phyloP scores from a whole-genome alignment of 805 yeast species.

The Vanderwaltozyma polyspora region DNA sequence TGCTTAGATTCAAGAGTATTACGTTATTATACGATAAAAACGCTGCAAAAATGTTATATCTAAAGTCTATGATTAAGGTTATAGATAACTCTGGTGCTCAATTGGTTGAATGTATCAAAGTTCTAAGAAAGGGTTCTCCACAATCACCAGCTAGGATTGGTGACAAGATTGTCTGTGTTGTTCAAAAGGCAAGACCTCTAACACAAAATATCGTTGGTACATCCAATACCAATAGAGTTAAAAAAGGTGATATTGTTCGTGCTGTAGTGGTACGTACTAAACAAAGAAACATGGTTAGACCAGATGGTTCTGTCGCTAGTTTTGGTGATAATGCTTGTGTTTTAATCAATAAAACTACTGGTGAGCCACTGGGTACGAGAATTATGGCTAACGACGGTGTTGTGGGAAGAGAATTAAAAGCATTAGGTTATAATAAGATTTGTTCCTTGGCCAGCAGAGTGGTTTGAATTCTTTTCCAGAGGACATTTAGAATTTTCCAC shows the following conservation, averaged over 20 bases:
- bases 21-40: no score
- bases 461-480: no score
- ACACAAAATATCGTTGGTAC: slow-evolving; percentile 63
- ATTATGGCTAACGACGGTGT: slow-evolving; percentile 43
- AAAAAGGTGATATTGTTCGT: slow-evolving; percentile 90
- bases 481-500: no score
- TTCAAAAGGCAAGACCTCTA: slow-evolving; percentile 78
- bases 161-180: slow-evolving; percentile 88
- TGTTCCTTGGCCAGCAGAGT: slow-evolving; percentile 87
- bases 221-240: slow-evolving; percentile 65
- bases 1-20: no score
- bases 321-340: slow-evolving; percentile 98
- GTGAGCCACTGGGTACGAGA: slow-evolving; percentile 92
- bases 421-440: slow-evolving; percentile 72
- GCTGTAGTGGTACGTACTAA: slow-evolving; percentile 93
- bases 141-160: slow-evolving; percentile 76
- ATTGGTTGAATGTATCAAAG: slow-evolving; percentile 91
- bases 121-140: slow-evolving; percentile 72
- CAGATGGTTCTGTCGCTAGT: slow-evolving; percentile 76
- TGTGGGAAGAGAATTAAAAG: slow-evolving; percentile 83
- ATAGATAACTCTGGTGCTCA: slow-evolving; percentile 95
- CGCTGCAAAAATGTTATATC: slow-evolving; percentile 92
- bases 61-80: slow-evolving; percentile 78
- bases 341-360: slow-evolving; percentile 71
- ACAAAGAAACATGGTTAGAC: slow-evolving; percentile 56